Base-by-base conservation (phyloP, 441 rosid species). In the Erysimum cheiri region DNA sequence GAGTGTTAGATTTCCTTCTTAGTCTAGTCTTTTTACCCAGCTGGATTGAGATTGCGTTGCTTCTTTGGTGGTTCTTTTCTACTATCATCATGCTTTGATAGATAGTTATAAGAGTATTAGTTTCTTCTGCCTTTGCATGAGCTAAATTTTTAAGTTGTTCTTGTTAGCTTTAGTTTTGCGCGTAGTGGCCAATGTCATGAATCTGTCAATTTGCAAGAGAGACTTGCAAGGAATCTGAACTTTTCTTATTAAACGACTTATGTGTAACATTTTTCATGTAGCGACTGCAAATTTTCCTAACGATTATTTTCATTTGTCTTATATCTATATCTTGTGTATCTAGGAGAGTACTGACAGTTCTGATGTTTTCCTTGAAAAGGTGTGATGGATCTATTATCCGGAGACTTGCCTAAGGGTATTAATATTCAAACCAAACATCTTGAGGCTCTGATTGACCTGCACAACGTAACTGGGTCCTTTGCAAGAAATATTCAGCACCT, bases 361-460 rank as follows among this genome's bases (percentile, higher is more conserved):
- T 60, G 59, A 36, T 56, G 15, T 59, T 53, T 46, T 36, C 75
- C 44, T 66, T 55, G 39, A 68, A 55, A 78, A 95, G 98, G 99
- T 50, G 80, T 95, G 79, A 71, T 95, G 73, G 99, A 92, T 79
- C 80, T 89, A 67, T 73, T 91, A 76, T 89, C 96, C 60, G 98
- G 93, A 77, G 98, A 95, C 80, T 81, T 92, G 88, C 92, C 93
- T 22, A 95, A 91, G 85, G 96, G 93, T 67, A 86, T 84, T 78
- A 85, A 85, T 80, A 83, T 92, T 80, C 99, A 95, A 80, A 82
- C 93, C 40, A 92, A 88, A 85, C 99, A 95, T 78, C 90, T 95
- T 57, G 97, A 89, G 78, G 84, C 97, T 69, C 78, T 95, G 76
- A 92, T 92, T 76, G 99, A 92, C 36, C 83, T 95, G 75, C 99